phyloP scores from a whole-genome alignment of 106 monocot genomes.

The Gastrodia elata region DNA sequence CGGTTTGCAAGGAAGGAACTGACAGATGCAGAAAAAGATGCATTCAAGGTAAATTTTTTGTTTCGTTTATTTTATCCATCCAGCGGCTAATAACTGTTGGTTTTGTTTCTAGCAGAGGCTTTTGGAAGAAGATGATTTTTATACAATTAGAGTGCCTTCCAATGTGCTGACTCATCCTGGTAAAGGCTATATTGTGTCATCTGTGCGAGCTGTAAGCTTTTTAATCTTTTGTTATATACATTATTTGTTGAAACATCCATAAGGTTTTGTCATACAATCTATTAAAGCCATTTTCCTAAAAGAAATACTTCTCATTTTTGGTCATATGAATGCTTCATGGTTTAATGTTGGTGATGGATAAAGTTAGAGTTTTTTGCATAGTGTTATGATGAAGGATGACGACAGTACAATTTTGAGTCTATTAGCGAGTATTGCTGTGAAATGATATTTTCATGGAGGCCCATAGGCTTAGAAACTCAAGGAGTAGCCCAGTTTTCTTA shows the following conservation, averaged over 20 bases:
- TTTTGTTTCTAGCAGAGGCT: conserved; percentile 44
- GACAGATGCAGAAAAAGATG: conserved; percentile 45
- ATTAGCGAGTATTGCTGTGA: neutral
- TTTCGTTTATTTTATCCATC: neutral
- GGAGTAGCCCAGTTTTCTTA: neutral
- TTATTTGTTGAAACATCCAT: neutral
- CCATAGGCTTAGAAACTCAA: neutral
- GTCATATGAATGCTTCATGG: neutral
- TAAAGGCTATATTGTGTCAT: conserved; percentile 67
- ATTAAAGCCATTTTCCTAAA: neutral
- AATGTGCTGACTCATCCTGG: conserved; percentile 75
- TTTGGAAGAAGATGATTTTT: conserved; percentile 71
- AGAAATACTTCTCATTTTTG: neutral
- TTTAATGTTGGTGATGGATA: neutral
- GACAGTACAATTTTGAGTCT: neutral
- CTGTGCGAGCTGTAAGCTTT: conserved; percentile 89
- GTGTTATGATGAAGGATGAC: neutral
- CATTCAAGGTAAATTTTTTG: conserved; percentile 46
- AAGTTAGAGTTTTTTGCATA: neutral
- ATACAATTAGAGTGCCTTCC: conserved; percentile 76
- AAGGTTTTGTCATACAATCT: neutral
- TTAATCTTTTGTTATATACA: conserved; percentile 1
- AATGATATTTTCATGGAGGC: neutral
- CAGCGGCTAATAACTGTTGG: neutral
- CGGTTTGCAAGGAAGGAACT: conserved; percentile 68